Conservation (phyloP, 2,329 filamentous ascomycete genomes). For the Claviceps pazoutovae region DNA sequence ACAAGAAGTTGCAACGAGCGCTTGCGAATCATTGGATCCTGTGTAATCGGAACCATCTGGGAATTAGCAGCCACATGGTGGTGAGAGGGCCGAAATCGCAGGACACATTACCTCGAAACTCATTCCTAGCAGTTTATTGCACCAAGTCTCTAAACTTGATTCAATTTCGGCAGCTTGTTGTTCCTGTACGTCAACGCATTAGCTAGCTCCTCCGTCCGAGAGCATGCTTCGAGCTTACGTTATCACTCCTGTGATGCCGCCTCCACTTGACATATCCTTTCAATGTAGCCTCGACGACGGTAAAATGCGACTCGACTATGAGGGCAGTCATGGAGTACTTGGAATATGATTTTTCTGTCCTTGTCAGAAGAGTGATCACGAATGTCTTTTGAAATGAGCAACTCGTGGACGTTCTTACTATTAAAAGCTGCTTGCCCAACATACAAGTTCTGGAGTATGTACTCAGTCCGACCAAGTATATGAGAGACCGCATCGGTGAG, state of each 20-base stretch:
- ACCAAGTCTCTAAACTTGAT: conserved; percentile 56
- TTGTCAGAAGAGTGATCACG: conserved; percentile 2
- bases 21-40: conserved; percentile 73
- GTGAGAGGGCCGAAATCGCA: background rate
- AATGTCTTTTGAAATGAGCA: background rate
- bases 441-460: conserved; percentile 62
- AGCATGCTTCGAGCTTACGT: conserved; percentile 13
- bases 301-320: conserved; percentile 76
- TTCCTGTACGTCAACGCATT: conserved; percentile 13
- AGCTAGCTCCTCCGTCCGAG: background rate
- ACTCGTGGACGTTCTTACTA: conserved; percentile 27
- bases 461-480: conserved; percentile 68
- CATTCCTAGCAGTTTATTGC: conserved; percentile 53
- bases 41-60: background rate
- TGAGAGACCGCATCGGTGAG: conserved; percentile 76
- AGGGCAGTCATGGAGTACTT: conserved; percentile 62
- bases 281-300: conserved; percentile 74
- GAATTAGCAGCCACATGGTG: background rate
- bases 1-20: conserved; percentile 70
- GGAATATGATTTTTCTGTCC: conserved; percentile 40
- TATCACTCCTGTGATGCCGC: conserved; percentile 15
- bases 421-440: conserved; percentile 53
- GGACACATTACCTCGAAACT: conserved; percentile 43
- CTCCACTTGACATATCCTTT: conserved; percentile 82
- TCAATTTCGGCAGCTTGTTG: conserved; percentile 46